These are phyloP conservation scores for Geotrichum cucujoidarum DNA, from an alignment of 1,139 yeast species.

Conservation along the genomic window DNA sequence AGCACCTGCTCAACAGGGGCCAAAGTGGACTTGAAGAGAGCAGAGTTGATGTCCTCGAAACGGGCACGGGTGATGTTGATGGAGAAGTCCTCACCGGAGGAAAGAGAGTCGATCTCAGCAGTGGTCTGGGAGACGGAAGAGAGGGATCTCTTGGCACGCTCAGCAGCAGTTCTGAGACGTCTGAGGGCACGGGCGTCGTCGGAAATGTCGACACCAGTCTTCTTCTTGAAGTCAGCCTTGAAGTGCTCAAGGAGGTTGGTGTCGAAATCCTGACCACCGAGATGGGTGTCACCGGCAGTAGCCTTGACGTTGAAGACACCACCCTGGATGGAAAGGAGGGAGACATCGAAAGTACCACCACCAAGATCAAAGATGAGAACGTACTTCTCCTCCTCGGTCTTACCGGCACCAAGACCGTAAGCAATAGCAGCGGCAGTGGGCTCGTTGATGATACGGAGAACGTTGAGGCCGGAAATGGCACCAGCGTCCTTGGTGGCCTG, in stretches of 20 bases:
- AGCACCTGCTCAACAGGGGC: constrained; percentile 84
- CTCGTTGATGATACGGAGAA: constrained; percentile 93
- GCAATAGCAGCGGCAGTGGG: constrained; percentile 99
- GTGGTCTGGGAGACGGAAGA: constrained; percentile 84
- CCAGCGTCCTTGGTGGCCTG: constrained; percentile 99
- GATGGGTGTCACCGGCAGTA: constrained; percentile 61
- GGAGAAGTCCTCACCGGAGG: constrained; percentile 77
- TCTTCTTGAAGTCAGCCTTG: constrained; percentile 79
- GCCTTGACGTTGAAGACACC: constrained; percentile 97
- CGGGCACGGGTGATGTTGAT: constrained; percentile 84
- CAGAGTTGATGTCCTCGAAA: constrained; percentile 83
- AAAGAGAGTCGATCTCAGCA: constrained; percentile 77
- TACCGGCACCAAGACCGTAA: constrained; percentile 95
- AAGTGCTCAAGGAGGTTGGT: constrained; percentile 74
- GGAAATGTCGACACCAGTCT: constrained; percentile 70
- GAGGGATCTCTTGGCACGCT: constrained; percentile 86
- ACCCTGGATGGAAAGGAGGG: constrained; percentile 84
- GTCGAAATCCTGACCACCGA: constrained; percentile 57
- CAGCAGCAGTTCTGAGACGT: constrained; percentile 87
- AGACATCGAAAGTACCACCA: constrained; percentile 98
- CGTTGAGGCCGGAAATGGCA: constrained; percentile 95
- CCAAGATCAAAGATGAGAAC: constrained; percentile 92
- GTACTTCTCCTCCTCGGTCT: constrained; percentile 68
- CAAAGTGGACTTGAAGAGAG: constrained; percentile 76
- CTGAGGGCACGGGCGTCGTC: constrained; percentile 77